phyloP scores from a whole-genome alignment of 2,329 filamentous ascomycete genomes.

The Aspergillus pseudoterreus region DNA sequence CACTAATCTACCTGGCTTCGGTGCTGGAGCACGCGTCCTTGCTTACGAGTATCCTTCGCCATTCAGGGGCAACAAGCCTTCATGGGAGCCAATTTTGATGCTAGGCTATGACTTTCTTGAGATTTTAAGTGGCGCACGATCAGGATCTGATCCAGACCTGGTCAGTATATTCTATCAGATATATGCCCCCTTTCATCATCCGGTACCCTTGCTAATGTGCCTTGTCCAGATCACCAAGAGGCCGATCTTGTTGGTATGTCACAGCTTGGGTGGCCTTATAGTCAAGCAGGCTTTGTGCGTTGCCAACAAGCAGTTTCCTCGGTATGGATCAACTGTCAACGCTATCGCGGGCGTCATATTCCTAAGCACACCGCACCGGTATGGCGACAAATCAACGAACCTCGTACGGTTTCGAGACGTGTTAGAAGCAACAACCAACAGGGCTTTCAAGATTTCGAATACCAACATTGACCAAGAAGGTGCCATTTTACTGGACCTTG shows the following conservation, averaged over 20 bases:
- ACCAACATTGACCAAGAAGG: conserved; percentile 2
- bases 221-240: neutral
- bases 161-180: neutral
- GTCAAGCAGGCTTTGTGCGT: conserved; percentile 5
- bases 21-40: neutral
- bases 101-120: conserved; percentile 4
- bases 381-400: neutral
- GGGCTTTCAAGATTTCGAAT: neutral
- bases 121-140: neutral
- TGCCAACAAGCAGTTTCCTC: conserved; percentile 5
- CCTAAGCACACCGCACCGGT: conserved; percentile 4
- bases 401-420: neutral
- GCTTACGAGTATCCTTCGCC: conserved; percentile 5
- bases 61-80: neutral
- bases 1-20: neutral
- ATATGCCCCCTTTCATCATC: too few species aligned
- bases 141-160: neutral
- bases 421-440: neutral
- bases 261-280: conserved; percentile 3
- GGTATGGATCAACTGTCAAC: conserved; percentile 2
- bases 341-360: conserved; percentile 3
- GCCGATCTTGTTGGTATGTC: conserved; percentile 2
- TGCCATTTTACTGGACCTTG: conserved; percentile 1
- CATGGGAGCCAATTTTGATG: conserved; percentile 7
- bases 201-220: neutral